phyloP scores from a whole-genome alignment of 2,329 filamentous ascomycete species.

The Aureobasidium pullulans region DNA sequence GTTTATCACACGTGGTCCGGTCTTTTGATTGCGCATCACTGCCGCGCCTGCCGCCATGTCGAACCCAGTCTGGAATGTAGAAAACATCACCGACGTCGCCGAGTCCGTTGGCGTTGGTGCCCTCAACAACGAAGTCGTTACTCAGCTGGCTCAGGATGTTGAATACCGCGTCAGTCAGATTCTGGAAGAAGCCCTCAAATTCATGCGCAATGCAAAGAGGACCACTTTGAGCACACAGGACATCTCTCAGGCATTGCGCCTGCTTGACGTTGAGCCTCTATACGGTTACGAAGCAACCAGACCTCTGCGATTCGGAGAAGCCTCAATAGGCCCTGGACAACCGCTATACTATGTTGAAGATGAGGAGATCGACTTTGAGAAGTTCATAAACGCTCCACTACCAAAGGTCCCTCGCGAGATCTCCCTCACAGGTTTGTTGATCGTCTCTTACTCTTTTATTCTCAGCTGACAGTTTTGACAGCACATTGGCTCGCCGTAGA shows the following conservation, averaged over 20 bases:
- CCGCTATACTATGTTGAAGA: constrained; percentile 96
- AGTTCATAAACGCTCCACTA: constrained; percentile 91
- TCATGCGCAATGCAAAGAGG: constrained; percentile 86
- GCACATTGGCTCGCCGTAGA: constrained; percentile 97
- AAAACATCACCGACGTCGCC: constrained; percentile 91
- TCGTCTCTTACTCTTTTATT: constrained; percentile 7
- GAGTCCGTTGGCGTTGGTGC: constrained; percentile 85
- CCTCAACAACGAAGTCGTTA: constrained; percentile 77
- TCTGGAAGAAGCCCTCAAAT: constrained; percentile 86
- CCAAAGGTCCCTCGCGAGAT: constrained; percentile 92
- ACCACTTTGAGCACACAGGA: constrained; percentile 86
- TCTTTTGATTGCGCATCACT: background rate
- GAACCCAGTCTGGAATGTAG: constrained; percentile 75
- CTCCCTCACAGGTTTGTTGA: constrained; percentile 68
- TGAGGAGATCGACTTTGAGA: constrained; percentile 98
- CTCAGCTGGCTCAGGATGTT: constrained; percentile 83
- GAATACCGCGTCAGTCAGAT: constrained; percentile 93
- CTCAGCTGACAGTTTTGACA: constrained; percentile 28
- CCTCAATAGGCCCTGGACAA: constrained; percentile 85
- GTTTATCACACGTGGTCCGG: background rate
- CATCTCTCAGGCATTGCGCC: constrained; percentile 73
- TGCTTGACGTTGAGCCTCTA: constrained; percentile 86
- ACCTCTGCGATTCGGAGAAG: constrained; percentile 85
- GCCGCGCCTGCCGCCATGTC: constrained; percentile 5
- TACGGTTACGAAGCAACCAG: constrained; percentile 94